These are phyloP conservation scores for Chalaropsis ovoidea DNA, from an alignment of 2,329 filamentous ascomycete species.

Conservation along the genomic window DNA sequence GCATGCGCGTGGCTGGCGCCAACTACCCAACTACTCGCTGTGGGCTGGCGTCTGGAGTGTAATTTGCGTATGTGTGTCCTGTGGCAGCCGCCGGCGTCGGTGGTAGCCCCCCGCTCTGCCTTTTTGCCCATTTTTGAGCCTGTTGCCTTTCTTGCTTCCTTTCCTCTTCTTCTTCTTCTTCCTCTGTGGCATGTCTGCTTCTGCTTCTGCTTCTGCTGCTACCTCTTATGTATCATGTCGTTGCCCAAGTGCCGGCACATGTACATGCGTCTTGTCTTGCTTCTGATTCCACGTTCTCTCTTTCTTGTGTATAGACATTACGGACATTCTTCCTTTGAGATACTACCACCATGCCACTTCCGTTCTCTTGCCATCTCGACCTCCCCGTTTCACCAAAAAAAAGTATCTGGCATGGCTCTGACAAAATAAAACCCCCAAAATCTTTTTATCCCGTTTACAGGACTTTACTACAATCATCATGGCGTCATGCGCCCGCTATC, in stretches of 20 bases:
- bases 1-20: constrained; percentile 88
- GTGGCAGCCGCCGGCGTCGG: constrained; percentile 23
- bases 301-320: not conserved
- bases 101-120: constrained; percentile 17
- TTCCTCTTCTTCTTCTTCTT: constrained; percentile 9
- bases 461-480: constrained; percentile 58
- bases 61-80: constrained; percentile 24
- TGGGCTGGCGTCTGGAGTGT: constrained; percentile 68
- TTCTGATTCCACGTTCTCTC: not conserved
- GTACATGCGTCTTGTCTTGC: not conserved
- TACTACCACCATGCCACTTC: not conserved
- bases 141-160: constrained; percentile 14
- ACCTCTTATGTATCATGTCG: not conserved
- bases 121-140: not conserved
- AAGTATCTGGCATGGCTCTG: not conserved
- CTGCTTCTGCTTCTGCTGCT: too few species aligned
- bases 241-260: not conserved
- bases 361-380: not conserved
- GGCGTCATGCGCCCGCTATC: constrained; percentile 56
- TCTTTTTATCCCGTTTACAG: constrained; percentile 32
- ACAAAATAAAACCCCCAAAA: not conserved
- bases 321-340: not conserved
- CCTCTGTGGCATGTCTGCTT: not conserved
- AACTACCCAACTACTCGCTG: constrained; percentile 85
- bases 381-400: not conserved